Conservation (phyloP, 2,329 filamentous ascomycete genomes). For the Microsporum canis region DNA sequence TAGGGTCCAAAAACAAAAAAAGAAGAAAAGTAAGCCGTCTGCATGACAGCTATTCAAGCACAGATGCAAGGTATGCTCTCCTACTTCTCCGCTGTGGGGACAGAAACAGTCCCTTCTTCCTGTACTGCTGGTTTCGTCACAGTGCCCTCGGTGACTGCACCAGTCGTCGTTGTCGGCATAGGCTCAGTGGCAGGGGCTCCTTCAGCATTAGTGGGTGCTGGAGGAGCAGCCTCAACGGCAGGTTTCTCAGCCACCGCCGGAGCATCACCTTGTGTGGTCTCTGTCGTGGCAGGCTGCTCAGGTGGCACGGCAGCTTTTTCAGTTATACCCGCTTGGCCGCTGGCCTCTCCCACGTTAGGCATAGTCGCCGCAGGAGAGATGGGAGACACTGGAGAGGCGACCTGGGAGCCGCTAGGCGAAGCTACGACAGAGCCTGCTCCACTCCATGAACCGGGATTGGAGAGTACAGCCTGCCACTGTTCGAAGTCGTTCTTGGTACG, state of each 20-base stretch:
- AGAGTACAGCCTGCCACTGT: conserved; percentile 49
- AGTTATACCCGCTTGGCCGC: not conserved
- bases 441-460: not conserved
- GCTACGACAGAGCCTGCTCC: not conserved
- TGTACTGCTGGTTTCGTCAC: not conserved
- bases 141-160: not conserved
- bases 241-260: not conserved
- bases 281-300: not conserved
- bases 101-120: conserved; percentile 2
- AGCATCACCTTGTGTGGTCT: not conserved
- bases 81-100: not conserved
- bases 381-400: conserved; percentile 1
- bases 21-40: not conserved
- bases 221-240: not conserved
- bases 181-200: not conserved
- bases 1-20: not conserved
- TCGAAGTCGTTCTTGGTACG: conserved; percentile 67
- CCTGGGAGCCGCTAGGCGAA: conserved; percentile 1
- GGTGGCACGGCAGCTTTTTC: not conserved
- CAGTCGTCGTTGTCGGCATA: not conserved
- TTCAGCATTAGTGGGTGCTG: not conserved
- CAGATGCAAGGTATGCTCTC: not conserved
- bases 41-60: no score
- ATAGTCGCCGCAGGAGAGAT: conserved; percentile 2
- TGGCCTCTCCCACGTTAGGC: not conserved